Base-by-base conservation (phyloP, 805 yeast species). In the Yamadazyma tumulicola region DNA sequence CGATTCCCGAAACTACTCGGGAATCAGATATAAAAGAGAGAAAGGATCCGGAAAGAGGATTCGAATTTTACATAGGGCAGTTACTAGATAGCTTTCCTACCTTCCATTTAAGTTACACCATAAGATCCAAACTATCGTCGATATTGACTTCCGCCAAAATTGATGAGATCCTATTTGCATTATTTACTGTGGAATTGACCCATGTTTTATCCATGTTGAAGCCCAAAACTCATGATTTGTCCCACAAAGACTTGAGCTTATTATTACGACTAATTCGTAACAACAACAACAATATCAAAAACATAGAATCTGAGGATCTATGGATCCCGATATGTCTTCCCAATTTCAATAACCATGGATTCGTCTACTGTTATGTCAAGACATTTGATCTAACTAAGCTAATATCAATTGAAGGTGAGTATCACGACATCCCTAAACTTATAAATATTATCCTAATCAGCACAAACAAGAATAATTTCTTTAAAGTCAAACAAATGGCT, bases 281-380 rank as follows among this genome's bases (percentile, higher is more conserved):
- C 17, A 52, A 48, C 7, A 46, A 46, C n/a, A 34, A 34, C 26
- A 35, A 43, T 21, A 29, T 38, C n/a, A 45, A 37, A 6, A 26
- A 32, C 3, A 29, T 34, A n/a, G 37, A 34, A 10, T 37, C 35
- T 37, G 84, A 84, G 46, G 96, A 89, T 51, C 75, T 87, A 38
- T 93, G 97, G 97, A 75, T 85, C 9, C 98, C 98, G 0, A 69
- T 91, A 0, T 91, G 98, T 57, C 69, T 91, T 54, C 96, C 97
- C 0, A 78, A 84, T 46, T 91, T 91, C 64, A 91, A 93, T 52
- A 64, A 86, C 2, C 79, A 79, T 43, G 98, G 98, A 7, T 93
- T 89, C 49, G 59, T 91, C 5, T 85, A 93, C 51, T 79, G 87
- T 9, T 86, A 83, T 49, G 83, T 88, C 28, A 79, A 78, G 38